Percentiles rank a stretch among this genome's conserved stretches.
Conservation (phyloP, 2,329 filamentous ascomycete genomes). For the Penicillium crustosum region DNA sequence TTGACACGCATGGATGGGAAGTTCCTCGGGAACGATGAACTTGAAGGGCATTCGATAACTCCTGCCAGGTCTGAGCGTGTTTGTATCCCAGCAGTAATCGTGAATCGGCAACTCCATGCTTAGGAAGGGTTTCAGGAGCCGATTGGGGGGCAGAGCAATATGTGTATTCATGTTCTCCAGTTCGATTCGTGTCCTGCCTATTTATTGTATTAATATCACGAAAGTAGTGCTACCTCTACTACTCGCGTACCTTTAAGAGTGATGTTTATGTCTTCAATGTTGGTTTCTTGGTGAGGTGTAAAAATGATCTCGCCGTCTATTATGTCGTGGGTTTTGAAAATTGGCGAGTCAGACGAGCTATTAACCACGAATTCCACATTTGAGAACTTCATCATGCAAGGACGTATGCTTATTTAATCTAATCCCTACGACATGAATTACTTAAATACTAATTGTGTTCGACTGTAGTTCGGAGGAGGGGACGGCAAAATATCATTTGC, state of each 20-base stretch:
- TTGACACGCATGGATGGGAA: slow-evolving; percentile 17
- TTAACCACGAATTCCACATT: too few species aligned
- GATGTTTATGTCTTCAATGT: too few species aligned
- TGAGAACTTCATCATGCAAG: too few species aligned
- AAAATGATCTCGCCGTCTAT: too few species aligned
- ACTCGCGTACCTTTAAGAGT: too few species aligned
- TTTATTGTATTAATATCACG: neutral
- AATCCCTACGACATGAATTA: neutral
- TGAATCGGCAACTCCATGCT: neutral
- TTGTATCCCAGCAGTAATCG: neutral
- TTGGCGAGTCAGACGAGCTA: too few species aligned
- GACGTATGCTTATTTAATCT: too few species aligned
- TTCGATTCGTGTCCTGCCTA: slow-evolving; percentile 14
- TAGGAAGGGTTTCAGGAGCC: slow-evolving; percentile 14
- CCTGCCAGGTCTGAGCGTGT: neutral
- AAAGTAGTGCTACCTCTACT: too few species aligned
- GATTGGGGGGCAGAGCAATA: neutral
- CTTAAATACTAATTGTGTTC: neutral
- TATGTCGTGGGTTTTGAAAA: too few species aligned
- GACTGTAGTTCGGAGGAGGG: neutral
- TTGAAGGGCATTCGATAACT: slow-evolving; percentile 14
- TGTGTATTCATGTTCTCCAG: neutral
- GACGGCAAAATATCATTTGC: neutral
- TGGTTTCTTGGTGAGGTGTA: too few species aligned
- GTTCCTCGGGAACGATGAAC: slow-evolving; percentile 17